Evolutionary conservation across 352 stramenopile species (phyloP), one percentile per base, ranked within the genome.

Genomic region (Phytopythium cucurbitacearum): DNA sequence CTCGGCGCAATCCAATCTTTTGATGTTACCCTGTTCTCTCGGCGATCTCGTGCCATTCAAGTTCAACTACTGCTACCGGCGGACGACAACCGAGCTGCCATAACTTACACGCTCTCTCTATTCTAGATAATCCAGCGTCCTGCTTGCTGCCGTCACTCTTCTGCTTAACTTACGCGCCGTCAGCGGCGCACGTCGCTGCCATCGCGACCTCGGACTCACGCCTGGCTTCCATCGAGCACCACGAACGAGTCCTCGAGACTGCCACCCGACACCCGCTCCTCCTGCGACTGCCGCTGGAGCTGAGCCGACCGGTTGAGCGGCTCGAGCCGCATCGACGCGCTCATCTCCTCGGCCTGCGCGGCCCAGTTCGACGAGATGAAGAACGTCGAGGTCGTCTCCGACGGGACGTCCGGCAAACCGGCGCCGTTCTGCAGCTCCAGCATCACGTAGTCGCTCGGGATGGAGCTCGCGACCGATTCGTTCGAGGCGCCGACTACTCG

Each of bases 291-390:
- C 28, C 16, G 40, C 46, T 54, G 39, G 53, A 16, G 48, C 40
- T 15, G 57, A 15, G 41, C 53, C 5, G 60, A 52, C 12, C 62
- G 57, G 43, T 66, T 50, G 40, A 63, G 40, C 41, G 62, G 42
- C 40, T 69, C 56, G 7, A 86, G 53, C 4, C 73, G 65, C 60
- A 87, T 81, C 2, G 82, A 89, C 12, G 76, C 76, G 52, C 76
- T 83, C 71, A 93, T 80, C 48, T 90, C 83, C 8, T 91, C 83
- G 0, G 83, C 78, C 48, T 93, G 76, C 34, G 88, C 64, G 39
- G 87, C 76, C 83, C 83, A 93, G 34, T 67, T 80, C 34, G 83
- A 86, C 5, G 83, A 91, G 49, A 93, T 85, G 57, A 93, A 93
- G 56, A 85, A 93, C 32, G 76, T 89, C 33, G 82, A 90, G 43